Conservation (phyloP, 2,329 filamentous ascomycete species). For the Botryotinia globosa region DNA sequence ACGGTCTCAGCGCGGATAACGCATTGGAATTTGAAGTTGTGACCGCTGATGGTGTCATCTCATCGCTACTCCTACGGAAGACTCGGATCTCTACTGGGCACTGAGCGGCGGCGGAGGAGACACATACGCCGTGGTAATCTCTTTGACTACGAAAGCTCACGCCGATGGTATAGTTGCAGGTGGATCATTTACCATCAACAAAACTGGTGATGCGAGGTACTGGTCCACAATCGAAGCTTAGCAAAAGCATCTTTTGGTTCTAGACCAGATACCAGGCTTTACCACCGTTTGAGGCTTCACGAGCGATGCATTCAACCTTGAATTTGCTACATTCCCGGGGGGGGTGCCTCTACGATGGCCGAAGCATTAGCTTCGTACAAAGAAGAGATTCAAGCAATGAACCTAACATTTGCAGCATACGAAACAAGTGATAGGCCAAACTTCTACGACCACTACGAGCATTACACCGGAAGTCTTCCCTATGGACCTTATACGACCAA, state of each 20-base stretch:
- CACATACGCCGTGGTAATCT: neutral
- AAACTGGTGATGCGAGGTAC: neutral
- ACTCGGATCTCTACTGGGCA: conserved; percentile 8
- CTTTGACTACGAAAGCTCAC: neutral
- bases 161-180: neutral
- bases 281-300: neutral
- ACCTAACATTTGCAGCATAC: neutral
- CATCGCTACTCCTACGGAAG: neutral
- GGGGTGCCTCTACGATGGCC: neutral
- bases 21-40: conserved; percentile 11
- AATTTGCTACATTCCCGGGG: neutral
- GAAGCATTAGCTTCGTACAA: neutral
- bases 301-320: neutral
- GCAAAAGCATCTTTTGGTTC: neutral
- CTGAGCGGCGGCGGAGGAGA: neutral
- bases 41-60: neutral
- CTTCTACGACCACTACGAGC: neutral
- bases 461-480: neutral
- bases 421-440: neutral
- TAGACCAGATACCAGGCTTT: neutral
- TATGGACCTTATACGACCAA: neutral
- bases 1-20: conserved; percentile 4
- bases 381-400: neutral
- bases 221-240: neutral
- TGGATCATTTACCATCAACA: conserved; percentile 6